A percentile compares a stretch with the other conserved stretches of the same genome.
Conservation (phyloP, 306 rosid genomes). For the Amphicarpaea edgeworthii region DNA sequence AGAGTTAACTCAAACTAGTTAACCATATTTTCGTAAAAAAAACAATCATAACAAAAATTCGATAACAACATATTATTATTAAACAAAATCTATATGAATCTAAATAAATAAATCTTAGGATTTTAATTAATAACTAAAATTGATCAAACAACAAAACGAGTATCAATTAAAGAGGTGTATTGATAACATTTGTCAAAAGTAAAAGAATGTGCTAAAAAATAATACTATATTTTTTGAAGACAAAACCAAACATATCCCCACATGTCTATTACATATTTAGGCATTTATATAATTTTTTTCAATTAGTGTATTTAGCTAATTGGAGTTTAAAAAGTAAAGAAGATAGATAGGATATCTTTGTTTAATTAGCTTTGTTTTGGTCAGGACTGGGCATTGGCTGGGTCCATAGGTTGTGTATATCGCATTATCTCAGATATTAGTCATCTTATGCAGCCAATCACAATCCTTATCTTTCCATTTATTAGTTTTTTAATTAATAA, state of each 20-base stretch:
- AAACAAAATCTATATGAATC: background rate
- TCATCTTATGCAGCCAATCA: slow-evolving; percentile 29
- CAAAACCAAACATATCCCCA: background rate
- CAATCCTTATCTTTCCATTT: slow-evolving; percentile 28
- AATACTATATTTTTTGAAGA: background rate
- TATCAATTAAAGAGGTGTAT: background rate
- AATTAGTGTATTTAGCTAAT: background rate
- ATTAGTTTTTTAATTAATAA: background rate
- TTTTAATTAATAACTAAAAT: background rate
- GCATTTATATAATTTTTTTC: no score
- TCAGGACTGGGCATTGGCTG: background rate
- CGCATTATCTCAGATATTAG: slow-evolving; percentile 12
- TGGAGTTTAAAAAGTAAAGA: background rate
- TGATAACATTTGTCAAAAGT: background rate
- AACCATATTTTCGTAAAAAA: background rate
- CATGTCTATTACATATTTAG: background rate
- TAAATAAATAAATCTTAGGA: background rate
- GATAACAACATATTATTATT: background rate
- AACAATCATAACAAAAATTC: no score
- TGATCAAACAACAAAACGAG: background rate
- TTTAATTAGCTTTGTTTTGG: background rate
- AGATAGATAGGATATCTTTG: background rate
- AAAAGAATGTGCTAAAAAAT: background rate
- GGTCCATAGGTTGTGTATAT: background rate
- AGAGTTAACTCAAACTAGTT: background rate